phyloP scores from a whole-genome alignment of 1,284 basidiomycete genomes.

The Cryptococcus sp. region DNA sequence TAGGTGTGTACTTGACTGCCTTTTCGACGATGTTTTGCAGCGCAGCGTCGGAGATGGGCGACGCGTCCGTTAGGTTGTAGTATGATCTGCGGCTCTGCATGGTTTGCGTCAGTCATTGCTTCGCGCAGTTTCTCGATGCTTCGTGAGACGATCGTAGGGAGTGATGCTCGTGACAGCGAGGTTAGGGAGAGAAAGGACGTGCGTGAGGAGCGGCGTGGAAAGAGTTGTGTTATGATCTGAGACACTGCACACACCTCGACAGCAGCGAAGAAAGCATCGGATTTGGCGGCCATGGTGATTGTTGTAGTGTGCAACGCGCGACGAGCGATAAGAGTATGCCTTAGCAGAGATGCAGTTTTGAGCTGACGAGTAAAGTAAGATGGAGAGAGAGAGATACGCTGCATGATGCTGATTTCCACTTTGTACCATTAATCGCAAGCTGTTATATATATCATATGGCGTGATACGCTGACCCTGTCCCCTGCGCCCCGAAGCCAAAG shows the following conservation, averaged over 20 bases:
- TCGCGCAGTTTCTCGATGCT: too few species aligned
- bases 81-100: conserved; percentile 52
- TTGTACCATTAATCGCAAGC: too few species aligned
- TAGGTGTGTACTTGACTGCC: conserved; percentile 55
- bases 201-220: background rate
- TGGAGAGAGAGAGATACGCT: too few species aligned
- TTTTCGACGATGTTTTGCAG: conserved; percentile 53
- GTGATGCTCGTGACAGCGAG: background rate
- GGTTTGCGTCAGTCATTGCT: too few species aligned
- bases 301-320: background rate
- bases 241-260: conserved; percentile 37
- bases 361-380: too few species aligned
- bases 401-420: too few species aligned
- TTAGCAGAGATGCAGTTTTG: too few species aligned
- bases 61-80: conserved; percentile 53
- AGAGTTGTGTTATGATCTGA: background rate
- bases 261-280: conserved; percentile 41
- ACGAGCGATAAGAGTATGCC: background rate
- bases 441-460: too few species aligned
- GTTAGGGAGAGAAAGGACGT: background rate
- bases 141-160: background rate
- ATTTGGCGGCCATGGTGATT: conserved; percentile 14
- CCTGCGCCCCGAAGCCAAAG: too few species aligned
- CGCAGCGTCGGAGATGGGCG: conserved; percentile 49
- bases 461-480: too few species aligned